phyloP scores from a whole-genome alignment of 306 rosid genomes.

The Lotus japonicus region DNA sequence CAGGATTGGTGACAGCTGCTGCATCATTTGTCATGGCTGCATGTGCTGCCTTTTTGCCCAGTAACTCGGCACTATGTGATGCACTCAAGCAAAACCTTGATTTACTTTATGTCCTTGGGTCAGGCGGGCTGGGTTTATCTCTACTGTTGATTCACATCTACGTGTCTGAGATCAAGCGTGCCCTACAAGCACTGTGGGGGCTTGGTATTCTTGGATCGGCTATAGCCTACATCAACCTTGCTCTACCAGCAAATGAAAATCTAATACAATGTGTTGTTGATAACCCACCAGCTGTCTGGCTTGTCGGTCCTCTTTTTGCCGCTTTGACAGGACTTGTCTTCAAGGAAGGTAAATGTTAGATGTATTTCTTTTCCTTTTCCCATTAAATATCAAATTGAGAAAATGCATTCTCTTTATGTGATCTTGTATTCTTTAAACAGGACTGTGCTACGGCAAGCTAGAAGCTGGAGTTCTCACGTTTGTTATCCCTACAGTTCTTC shows the following conservation, averaged over 20 bases:
- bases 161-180: slow-evolving; percentile 74
- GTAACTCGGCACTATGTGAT: slow-evolving; percentile 20
- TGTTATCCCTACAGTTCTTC: slow-evolving; percentile 64
- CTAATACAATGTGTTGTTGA: slow-evolving; percentile 54
- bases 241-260: slow-evolving; percentile 56
- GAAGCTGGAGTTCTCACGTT: slow-evolving; percentile 86
- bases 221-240: slow-evolving; percentile 45
- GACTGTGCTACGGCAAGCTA: slow-evolving; percentile 91
- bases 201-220: slow-evolving; percentile 72
- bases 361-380: not conserved
- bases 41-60: slow-evolving; percentile 58
- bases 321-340: slow-evolving; percentile 89
- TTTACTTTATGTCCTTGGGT: slow-evolving; percentile 48
- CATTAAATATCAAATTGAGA: not conserved
- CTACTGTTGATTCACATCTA: slow-evolving; percentile 74
- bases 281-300: slow-evolving; percentile 60
- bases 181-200: slow-evolving; percentile 81
- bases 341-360: slow-evolving; percentile 63
- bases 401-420: not conserved
- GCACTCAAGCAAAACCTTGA: slow-evolving; percentile 49
- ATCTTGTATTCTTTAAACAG: slow-evolving; percentile 38
- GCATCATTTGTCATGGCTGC: slow-evolving; percentile 66
- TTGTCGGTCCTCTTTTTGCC: slow-evolving; percentile 87
- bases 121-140: slow-evolving; percentile 74
- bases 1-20: slow-evolving; percentile 77